Evolutionary conservation across 768 basidiomycete genomes (phyloP), one percentile per base, ranked within the genome.

Genomic region (Calocybe gangraenosa): DNA sequence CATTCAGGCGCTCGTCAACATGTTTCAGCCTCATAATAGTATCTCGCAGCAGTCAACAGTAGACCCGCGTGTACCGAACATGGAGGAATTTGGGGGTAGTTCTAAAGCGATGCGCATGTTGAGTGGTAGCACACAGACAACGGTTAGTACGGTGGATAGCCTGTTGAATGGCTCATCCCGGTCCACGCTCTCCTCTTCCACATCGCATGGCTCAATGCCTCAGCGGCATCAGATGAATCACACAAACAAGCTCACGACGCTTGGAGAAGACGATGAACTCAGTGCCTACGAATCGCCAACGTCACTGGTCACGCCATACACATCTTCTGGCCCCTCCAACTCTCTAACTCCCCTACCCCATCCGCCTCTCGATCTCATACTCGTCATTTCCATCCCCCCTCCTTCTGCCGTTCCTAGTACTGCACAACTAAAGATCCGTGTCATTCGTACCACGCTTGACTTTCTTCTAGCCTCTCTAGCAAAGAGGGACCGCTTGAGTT

Each of bases 331-430:
- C 7, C 80, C 88, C 19, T 88, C 83, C 37, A 90, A 90, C 64
- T 87, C 82, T 25, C 81, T 92, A 23, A 72, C 82, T 0, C 88
- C 91, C 7, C 77, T 93, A 6, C 76, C 81, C 11, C 94, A 97
- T 59, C 87, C 93, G 0, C 77, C 92, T 3, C 72, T 96, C 56
- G 96, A 99, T 63, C 76, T 99, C 50, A 89, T 98, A 59, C 78
- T 98, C 44, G 86, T 98, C 44, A 68, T 98, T 31, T 91, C 93
- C 10, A 69, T 98, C 2, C 92, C 95, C 3, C 78, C 87, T 5
- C 76, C 84, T 0, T 73, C 68, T 36, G 75, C 87, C 23, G 73
- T 77, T 17, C 85, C 82, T 7, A 85, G 87, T 54, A 89, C 90
- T 5, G 85, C 90, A 3, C 78, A 81, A 44, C 79, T 98, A 53